Percentiles rank a stretch among this genome's conserved stretches.
phyloP scores from a whole-genome alignment of 345 rosid genomes.

The Ceriops zippeliana region DNA sequence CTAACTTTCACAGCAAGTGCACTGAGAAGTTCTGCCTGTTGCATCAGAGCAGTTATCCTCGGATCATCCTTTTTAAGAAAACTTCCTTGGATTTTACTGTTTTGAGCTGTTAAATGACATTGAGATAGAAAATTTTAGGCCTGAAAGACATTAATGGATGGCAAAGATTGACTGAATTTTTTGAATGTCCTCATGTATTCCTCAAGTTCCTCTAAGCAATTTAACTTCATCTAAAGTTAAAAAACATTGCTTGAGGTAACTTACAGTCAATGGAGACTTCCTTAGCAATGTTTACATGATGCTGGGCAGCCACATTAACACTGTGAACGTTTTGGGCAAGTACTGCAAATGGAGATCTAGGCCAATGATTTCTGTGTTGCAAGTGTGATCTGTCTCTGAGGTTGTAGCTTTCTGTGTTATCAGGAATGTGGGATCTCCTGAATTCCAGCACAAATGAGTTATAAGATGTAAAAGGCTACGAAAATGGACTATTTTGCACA shows the following conservation, averaged over 20 bases:
- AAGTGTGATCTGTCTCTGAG: slow-evolving; percentile 51
- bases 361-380: slow-evolving; percentile 44
- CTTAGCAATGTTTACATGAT: slow-evolving; percentile 28
- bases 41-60: slow-evolving; percentile 69
- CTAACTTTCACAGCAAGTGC: slow-evolving; percentile 74
- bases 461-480: neutral
- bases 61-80: slow-evolving; percentile 81
- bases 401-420: slow-evolving; percentile 38
- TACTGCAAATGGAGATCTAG: slow-evolving; percentile 59
- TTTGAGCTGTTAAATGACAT: slow-evolving; percentile 43
- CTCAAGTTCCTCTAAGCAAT: slow-evolving; percentile 14
- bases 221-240: neutral
- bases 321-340: slow-evolving; percentile 48
- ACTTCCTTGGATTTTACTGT: slow-evolving; percentile 40
- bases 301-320: slow-evolving; percentile 26
- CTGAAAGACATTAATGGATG: neutral
- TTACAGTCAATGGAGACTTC: slow-evolving; percentile 48
- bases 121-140: slow-evolving; percentile 4
- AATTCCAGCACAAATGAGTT: slow-evolving; percentile 12
- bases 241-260: slow-evolving; percentile 2
- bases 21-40: slow-evolving; percentile 89
- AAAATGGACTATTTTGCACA: neutral
- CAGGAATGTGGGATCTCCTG: slow-evolving; percentile 71
- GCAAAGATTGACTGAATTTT: neutral
- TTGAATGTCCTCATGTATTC: slow-evolving; percentile 9